Conservation (phyloP, 1,139 yeast species). For the Yamadazyma sp. region DNA sequence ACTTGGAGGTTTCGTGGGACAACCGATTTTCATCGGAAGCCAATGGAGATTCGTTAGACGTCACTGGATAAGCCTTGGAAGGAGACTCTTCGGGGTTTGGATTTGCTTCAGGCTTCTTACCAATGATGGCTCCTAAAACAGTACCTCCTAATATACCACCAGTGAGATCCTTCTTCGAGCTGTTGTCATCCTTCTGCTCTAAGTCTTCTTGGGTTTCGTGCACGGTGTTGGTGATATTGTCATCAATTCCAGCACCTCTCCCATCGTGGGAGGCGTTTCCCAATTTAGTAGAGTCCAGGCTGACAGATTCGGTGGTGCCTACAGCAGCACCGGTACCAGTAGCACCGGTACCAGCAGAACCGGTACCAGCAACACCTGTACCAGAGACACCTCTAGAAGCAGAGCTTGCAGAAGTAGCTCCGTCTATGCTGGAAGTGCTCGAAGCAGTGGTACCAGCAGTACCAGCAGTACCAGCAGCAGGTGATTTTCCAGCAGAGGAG, state of each 20-base stretch:
- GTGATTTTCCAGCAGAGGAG: constrained; percentile 16
- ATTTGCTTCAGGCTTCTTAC: constrained; percentile 1
- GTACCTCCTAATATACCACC: constrained; percentile 9
- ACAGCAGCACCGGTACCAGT: constrained; percentile 4
- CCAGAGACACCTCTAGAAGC: constrained; percentile 5
- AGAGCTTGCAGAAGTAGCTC: too few species aligned
- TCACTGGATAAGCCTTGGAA: not conserved
- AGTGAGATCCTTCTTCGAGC: not conserved
- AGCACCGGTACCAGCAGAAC: constrained; percentile 4
- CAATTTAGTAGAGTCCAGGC: too few species aligned
- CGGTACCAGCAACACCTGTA: constrained; percentile 1
- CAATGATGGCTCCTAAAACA: constrained; percentile 4
- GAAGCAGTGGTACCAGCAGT: too few species aligned
- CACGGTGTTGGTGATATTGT: not conserved
- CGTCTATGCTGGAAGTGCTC: too few species aligned
- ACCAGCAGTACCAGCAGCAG: constrained; percentile 14
- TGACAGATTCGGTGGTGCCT: too few species aligned
- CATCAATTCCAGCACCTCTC: not conserved
- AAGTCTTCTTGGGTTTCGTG: not conserved
- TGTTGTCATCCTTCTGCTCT: not conserved
- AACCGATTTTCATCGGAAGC: constrained; percentile 2
- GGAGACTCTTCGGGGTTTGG: too few species aligned
- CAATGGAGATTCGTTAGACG: not conserved
- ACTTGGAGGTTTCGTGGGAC: not conserved
- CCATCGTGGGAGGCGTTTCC: not conserved